Conservation (phyloP, 2,329 filamentous ascomycete species). For the Ceratocystiopsis brevicomis region DNA sequence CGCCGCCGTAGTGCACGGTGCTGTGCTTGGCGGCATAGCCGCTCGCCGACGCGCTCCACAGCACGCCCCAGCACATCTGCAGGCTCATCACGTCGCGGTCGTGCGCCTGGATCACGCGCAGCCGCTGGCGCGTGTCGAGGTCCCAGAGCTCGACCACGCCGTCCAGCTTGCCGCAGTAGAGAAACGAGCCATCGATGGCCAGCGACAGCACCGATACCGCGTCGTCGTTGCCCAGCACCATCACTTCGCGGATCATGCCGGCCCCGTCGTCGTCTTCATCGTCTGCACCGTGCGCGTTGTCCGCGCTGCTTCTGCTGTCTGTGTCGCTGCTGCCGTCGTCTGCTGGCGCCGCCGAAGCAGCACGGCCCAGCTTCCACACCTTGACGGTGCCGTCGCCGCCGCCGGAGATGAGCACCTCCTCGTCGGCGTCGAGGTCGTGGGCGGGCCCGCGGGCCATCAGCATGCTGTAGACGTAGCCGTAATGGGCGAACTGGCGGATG, state of each 20-base stretch:
- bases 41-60: constrained; percentile 78
- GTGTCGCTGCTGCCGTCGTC: constrained; percentile 31
- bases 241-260: constrained; percentile 50
- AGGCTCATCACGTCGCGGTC: constrained; percentile 71
- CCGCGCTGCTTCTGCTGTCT: constrained; percentile 36
- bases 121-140: constrained; percentile 75
- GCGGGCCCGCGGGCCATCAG: constrained; percentile 55
- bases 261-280: constrained; percentile 31
- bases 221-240: constrained; percentile 41
- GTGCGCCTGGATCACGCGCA: constrained; percentile 69
- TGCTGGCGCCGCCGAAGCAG: constrained; percentile 12
- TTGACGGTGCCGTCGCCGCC: constrained; percentile 90
- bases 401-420: constrained; percentile 74
- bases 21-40: constrained; percentile 50
- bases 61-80: constrained; percentile 64
- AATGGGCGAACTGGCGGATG: constrained; percentile 78
- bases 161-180: constrained; percentile 76
- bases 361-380: constrained; percentile 52
- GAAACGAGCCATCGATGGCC: constrained; percentile 71
- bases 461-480: constrained; percentile 95
- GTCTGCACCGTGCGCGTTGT: constrained; percentile 8
- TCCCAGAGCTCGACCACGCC: constrained; percentile 94
- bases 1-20: constrained; percentile 43
- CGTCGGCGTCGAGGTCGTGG: constrained; percentile 47
- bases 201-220: constrained; percentile 54